phyloP scores from a whole-genome alignment of 805 yeast species.

The Candida morakotiae region DNA sequence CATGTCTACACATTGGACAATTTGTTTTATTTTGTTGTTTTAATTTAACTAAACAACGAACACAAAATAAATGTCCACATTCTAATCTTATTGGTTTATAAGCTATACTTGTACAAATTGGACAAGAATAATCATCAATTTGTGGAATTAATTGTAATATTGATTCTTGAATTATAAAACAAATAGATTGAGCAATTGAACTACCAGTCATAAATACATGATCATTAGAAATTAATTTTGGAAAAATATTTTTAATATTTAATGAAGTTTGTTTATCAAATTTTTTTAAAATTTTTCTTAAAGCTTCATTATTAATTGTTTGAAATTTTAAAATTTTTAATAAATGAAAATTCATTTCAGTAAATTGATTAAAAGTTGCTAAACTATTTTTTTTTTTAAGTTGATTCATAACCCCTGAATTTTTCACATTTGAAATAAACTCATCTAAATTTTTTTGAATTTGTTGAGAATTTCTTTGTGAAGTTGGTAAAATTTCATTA shows the following conservation, averaged over 20 bases:
- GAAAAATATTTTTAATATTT: constrained; percentile 43
- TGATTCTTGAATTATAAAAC: constrained; percentile 51
- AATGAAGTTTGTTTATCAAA: constrained; percentile 70
- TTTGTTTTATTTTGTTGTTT: constrained; percentile 54
- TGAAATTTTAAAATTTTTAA: constrained; percentile 58
- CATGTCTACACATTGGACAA: constrained; percentile 65
- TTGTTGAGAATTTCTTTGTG: constrained; percentile 43
- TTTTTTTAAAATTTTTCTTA: constrained; percentile 66
- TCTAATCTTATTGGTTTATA: constrained; percentile 63
- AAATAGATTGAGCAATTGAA: constrained; percentile 51
- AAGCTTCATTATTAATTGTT: constrained; percentile 58
- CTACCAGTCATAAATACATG: constrained; percentile 43
- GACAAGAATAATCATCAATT: constrained; percentile 71
- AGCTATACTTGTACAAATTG: constrained; percentile 67
- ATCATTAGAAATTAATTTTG: constrained; percentile 37
- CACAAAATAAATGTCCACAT: constrained; percentile 70
- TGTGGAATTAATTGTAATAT: constrained; percentile 63
- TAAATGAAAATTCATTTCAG: constrained; percentile 49
- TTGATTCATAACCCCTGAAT: constrained; percentile 28
- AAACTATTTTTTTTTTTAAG: constrained; percentile 47
- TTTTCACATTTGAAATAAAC: constrained; percentile 38
- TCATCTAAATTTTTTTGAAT: constrained; percentile 40
- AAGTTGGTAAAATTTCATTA: constrained; percentile 40
- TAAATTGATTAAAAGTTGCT: constrained; percentile 46
- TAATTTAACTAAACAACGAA: constrained; percentile 65